phyloP scores from a whole-genome alignment of 805 yeast species.

The Candida stauntonica region DNA sequence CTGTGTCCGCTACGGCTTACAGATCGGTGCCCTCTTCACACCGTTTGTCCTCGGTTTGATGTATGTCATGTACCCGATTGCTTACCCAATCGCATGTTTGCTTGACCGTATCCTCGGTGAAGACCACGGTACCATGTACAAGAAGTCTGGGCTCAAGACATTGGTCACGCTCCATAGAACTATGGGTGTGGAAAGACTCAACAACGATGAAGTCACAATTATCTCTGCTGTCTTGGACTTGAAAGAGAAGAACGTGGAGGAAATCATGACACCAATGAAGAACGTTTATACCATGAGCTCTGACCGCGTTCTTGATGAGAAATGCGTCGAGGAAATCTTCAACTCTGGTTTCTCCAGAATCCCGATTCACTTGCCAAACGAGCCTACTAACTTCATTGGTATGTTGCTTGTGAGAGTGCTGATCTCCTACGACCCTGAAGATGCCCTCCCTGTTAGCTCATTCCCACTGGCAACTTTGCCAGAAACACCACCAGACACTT shows the following conservation, averaged over 20 bases:
- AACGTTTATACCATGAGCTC: slow-evolving; percentile 87
- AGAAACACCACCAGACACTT: slow-evolving; percentile 86
- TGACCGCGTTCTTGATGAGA: slow-evolving; percentile 77
- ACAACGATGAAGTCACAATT: slow-evolving; percentile 93
- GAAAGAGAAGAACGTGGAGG: slow-evolving; percentile 82
- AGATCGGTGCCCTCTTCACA: slow-evolving; percentile 84
- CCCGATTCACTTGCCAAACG: slow-evolving; percentile 87
- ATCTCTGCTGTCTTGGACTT: slow-evolving; percentile 90
- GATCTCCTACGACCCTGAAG: slow-evolving; percentile 96
- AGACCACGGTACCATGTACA: slow-evolving; percentile 93
- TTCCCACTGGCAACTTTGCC: slow-evolving; percentile 96
- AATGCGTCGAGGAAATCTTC: slow-evolving; percentile 81
- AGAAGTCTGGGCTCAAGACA: slow-evolving; percentile 88
- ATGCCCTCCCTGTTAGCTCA: slow-evolving; percentile 83
- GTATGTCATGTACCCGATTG: slow-evolving; percentile 89
- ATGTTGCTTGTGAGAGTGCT: slow-evolving; percentile 90
- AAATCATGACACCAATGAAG: slow-evolving; percentile 91
- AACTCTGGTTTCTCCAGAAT: slow-evolving; percentile 93
- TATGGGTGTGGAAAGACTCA: slow-evolving; percentile 91
- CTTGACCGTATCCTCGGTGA: slow-evolving; percentile 85
- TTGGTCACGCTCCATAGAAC: slow-evolving; percentile 89
- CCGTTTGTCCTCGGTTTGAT: slow-evolving; percentile 82
- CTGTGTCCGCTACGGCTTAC: slow-evolving; percentile 88
- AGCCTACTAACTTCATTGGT: slow-evolving; percentile 88
- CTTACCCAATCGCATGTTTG: slow-evolving; percentile 81